Evolutionary conservation across 2,329 filamentous ascomycete genomes (phyloP).

Genomic region (Cordyceps pruinosa): DNA sequence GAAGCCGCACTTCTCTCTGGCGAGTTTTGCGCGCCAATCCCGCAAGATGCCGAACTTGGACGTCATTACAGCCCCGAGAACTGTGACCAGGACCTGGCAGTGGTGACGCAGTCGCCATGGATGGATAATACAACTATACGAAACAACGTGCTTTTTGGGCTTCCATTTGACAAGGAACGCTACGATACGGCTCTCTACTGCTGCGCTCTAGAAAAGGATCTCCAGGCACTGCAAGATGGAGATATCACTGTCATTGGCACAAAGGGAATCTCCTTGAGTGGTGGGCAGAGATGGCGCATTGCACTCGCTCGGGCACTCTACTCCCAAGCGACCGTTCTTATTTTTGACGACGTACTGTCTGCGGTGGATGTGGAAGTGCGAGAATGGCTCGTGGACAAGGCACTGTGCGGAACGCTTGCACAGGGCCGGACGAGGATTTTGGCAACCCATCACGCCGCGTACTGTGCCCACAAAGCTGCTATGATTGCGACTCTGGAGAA

Average conservation of each 20-base stretch:
- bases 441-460: no score
- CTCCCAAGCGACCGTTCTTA: conserved; percentile 14
- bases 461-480: no score
- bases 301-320: conserved; percentile 20
- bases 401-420: no score
- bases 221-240: conserved; percentile 62
- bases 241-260: conserved; percentile 55
- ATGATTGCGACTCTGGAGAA: no score
- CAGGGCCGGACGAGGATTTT: no score
- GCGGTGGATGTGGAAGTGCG: no score
- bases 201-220: conserved; percentile 63
- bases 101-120: conserved; percentile 61
- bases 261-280: conserved; percentile 13
- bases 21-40: conserved; percentile 4
- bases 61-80: not conserved
- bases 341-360: conserved; percentile 72
- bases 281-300: conserved; percentile 16
- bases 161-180: conserved; percentile 39
- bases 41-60: not conserved
- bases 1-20: conserved; percentile 10
- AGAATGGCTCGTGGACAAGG: no score
- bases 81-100: not conserved
- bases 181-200: conserved; percentile 26
- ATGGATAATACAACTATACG: conserved; percentile 68
- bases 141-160: conserved; percentile 65